phyloP scores from a whole-genome alignment of 306 rosid genomes.

The Citrullus amarus region DNA sequence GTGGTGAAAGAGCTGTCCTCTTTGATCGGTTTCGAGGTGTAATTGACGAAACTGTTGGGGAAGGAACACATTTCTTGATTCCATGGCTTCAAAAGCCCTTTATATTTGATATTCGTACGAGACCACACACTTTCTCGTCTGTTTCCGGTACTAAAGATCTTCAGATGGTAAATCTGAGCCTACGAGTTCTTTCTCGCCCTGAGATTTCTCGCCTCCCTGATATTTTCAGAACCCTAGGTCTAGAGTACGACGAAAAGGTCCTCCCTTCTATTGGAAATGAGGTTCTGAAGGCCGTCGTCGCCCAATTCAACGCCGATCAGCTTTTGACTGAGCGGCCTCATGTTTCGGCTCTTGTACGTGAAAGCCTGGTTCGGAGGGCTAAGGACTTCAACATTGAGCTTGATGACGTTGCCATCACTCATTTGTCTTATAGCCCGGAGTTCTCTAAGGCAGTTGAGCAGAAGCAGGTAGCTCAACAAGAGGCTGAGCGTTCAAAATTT shows the following conservation, averaged over 20 bases:
- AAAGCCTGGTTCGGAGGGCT: constrained; percentile 55
- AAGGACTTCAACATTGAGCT: constrained; percentile 73
- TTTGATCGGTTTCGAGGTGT: constrained; percentile 88
- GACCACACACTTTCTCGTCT: constrained; percentile 83
- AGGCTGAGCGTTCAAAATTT: constrained; percentile 86
- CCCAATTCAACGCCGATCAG: constrained; percentile 91
- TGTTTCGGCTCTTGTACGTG: constrained; percentile 79
- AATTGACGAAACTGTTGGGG: constrained; percentile 43
- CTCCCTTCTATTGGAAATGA: constrained; percentile 88
- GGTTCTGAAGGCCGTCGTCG: constrained; percentile 79
- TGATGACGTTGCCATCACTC: constrained; percentile 88
- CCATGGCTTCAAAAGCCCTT: constrained; percentile 97
- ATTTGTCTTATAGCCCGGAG: constrained; percentile 57
- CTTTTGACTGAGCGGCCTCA: constrained; percentile 76
- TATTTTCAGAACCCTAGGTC: constrained; percentile 76
- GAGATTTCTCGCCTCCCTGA: constrained; percentile 51
- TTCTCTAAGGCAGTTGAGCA: constrained; percentile 84
- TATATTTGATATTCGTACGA: constrained; percentile 79
- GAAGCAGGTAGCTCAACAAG: constrained; percentile 98
- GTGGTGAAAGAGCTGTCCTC: constrained; percentile 89
- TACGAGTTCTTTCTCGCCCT: constrained; percentile 76
- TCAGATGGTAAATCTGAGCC: constrained; percentile 82
- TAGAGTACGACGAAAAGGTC: constrained; percentile 93
- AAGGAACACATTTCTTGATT: constrained; percentile 76
- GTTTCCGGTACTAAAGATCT: constrained; percentile 87